Percentiles rank a stretch among this genome's conserved stretches.
These are phyloP conservation scores for Echites panduratus DNA, from an alignment of 257 asterid genomes.

Conservation along the genomic window DNA sequence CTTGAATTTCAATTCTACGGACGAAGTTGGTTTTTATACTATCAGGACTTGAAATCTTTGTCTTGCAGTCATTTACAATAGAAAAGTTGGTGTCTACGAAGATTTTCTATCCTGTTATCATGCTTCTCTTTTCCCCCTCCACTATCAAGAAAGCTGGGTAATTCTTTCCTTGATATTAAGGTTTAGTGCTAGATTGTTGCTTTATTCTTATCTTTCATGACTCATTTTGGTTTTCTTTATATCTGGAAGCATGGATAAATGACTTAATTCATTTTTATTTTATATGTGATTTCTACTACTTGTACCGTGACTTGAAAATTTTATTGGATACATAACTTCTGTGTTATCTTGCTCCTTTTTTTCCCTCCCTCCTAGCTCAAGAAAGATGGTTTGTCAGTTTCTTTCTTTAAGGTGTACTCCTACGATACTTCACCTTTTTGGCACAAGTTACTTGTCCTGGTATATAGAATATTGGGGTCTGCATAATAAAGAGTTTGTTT, in stretches of 20 bases:
- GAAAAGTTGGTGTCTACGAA: neutral
- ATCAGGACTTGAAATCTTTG: neutral
- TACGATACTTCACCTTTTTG: neutral
- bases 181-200: neutral
- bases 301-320: too few species aligned
- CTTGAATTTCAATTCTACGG: neutral
- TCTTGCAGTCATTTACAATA: neutral
- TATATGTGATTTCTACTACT: neutral
- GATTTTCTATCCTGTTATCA: neutral
- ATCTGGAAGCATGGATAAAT: neutral
- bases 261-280: neutral
- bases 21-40: neutral
- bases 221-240: neutral
- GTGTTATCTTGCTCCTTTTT: neutral
- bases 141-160: too few species aligned
- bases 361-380: neutral
- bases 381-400: neutral
- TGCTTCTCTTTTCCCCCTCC: neutral
- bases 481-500: neutral
- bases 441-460: neutral
- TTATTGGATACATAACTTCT: neutral
- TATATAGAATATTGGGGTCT: neutral
- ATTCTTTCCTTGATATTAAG: neutral
- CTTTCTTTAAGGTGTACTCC: neutral
- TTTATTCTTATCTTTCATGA: neutral